These are phyloP conservation scores for Penicillium roqueforti DNA, from an alignment of 495 filamentous ascomycete genomes.

Conservation along the genomic window DNA sequence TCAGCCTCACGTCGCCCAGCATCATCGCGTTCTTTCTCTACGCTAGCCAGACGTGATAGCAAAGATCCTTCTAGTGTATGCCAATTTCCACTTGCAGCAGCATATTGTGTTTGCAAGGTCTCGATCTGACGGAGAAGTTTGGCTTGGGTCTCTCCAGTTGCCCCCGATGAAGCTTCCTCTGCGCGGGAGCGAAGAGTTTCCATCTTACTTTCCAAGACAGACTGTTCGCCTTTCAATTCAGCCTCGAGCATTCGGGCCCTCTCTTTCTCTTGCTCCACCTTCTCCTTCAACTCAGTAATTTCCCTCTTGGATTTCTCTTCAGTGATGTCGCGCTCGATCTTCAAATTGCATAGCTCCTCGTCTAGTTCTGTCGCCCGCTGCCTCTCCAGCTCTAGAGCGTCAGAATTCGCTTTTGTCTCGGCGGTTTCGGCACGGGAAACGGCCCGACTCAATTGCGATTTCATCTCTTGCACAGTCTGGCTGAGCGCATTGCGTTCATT, in stretches of 20 bases:
- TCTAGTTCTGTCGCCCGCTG: slow-evolving; percentile 62
- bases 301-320: slow-evolving; percentile 68
- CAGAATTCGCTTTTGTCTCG: slow-evolving; percentile 61
- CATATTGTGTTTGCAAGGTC: slow-evolving; percentile 92
- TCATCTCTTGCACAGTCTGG: slow-evolving; percentile 63
- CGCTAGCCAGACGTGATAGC: slow-evolving; percentile 61
- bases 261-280: slow-evolving; percentile 70
- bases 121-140: slow-evolving; percentile 93
- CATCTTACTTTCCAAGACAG: slow-evolving; percentile 79
- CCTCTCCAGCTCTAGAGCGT: slow-evolving; percentile 67
- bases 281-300: slow-evolving; percentile 63
- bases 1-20: slow-evolving; percentile 77
- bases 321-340: slow-evolving; percentile 71
- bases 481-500: slow-evolving; percentile 64
- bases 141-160: slow-evolving; percentile 76
- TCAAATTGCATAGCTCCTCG: slow-evolving; percentile 64
- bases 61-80: slow-evolving; percentile 87
- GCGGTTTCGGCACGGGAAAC: slow-evolving; percentile 61
- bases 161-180: slow-evolving; percentile 85
- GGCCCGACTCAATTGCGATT: slow-evolving; percentile 64
- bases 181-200: slow-evolving; percentile 80
- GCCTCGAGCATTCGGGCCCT: slow-evolving; percentile 63
- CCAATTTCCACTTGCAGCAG: slow-evolving; percentile 94
- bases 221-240: slow-evolving; percentile 79
- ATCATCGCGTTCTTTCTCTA: slow-evolving; percentile 91